These are phyloP conservation scores for Neurospora sp. DNA, from an alignment of 495 filamentous ascomycete genomes.

Conservation along the genomic window DNA sequence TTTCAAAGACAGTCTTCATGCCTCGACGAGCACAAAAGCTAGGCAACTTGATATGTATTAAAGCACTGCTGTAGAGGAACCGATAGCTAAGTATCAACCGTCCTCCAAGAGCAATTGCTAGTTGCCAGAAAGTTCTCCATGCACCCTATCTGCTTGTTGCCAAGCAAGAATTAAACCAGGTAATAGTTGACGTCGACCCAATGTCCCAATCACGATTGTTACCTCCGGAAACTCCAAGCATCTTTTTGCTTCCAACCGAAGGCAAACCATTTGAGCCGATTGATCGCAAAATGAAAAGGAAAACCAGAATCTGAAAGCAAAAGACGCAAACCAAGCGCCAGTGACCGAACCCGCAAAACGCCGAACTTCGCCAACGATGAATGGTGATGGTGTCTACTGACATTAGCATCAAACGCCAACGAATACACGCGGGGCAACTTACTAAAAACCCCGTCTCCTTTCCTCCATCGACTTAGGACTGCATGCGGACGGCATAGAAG, in stretches of 20 bases:
- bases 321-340: background rate
- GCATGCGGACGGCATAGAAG: slow-evolving; percentile 41
- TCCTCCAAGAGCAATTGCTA: background rate
- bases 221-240: background rate
- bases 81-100: background rate
- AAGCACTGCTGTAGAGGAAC: background rate
- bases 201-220: background rate
- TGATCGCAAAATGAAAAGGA: background rate
- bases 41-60: background rate
- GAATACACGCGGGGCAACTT: background rate
- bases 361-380: background rate
- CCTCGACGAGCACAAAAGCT: background rate
- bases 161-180: background rate
- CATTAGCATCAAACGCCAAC: background rate
- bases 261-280: background rate
- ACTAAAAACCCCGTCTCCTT: background rate
- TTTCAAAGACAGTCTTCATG: background rate
- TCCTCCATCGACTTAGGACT: slow-evolving; percentile 10
- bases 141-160: background rate
- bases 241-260: background rate
- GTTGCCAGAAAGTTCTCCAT: background rate
- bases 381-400: background rate
- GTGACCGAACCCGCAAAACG: background rate
- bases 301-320: background rate
- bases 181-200: background rate